A percentile compares a stretch with the other conserved stretches of the same genome.
These are phyloP conservation scores for Ustilago vetiveriae DNA, from an alignment of 1,284 basidiomycete species.

Conservation along the genomic window DNA sequence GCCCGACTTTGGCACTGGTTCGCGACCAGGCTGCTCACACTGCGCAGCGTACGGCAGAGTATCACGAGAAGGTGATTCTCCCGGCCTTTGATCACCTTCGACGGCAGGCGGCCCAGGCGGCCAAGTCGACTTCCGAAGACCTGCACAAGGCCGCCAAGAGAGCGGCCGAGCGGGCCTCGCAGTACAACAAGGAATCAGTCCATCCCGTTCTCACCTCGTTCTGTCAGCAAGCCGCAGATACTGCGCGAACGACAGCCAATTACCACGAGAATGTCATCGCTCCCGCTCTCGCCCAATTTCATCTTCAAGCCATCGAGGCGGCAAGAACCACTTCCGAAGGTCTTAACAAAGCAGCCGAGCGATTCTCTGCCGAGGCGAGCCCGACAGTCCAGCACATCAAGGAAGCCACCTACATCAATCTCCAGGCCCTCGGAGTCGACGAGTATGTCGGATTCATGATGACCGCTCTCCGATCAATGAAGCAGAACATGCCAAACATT, in stretches of 20 bases:
- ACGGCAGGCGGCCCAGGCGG: background rate
- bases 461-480: constrained; percentile 8
- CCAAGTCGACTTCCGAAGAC: background rate
- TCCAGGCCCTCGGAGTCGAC: constrained; percentile 29
- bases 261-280: constrained; percentile 22
- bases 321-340: constrained; percentile 23
- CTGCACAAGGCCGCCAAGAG: constrained; percentile 1
- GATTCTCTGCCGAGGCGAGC: constrained; percentile 21
- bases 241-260: constrained; percentile 10
- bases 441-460: constrained; percentile 35
- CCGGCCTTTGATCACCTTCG: background rate
- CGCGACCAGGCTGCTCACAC: background rate
- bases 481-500: constrained; percentile 3
- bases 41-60: background rate
- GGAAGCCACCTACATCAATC: constrained; percentile 16
- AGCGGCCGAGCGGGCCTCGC: background rate
- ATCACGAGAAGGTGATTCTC: background rate
- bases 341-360: constrained; percentile 30
- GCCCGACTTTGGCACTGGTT: constrained; percentile 1
- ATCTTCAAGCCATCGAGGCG: constrained; percentile 19
- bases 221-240: constrained; percentile 14
- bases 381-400: constrained; percentile 28
- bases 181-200: constrained; percentile 9
- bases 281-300: constrained; percentile 10
- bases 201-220: constrained; percentile 15